Percentiles rank a stretch among this genome's conserved stretches.
phyloP scores from a whole-genome alignment of 768 basidiomycete species.

The Rhizopogon roseolus region DNA sequence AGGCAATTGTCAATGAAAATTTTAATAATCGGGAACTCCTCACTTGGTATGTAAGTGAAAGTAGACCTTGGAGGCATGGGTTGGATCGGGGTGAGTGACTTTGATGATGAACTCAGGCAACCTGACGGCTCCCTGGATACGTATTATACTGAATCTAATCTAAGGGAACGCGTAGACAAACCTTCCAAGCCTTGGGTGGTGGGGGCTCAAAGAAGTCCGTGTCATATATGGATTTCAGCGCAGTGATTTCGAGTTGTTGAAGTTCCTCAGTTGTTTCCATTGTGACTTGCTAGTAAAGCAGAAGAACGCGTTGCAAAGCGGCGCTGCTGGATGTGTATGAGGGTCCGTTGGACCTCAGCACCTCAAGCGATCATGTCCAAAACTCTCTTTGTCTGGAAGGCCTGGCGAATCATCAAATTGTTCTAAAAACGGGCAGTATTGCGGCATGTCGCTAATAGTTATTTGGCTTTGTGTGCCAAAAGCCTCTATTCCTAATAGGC shows the following conservation, averaged over 20 bases:
- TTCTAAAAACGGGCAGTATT: neutral
- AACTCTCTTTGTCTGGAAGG: slow-evolving; percentile 7
- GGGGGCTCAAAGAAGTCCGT: slow-evolving; percentile 71
- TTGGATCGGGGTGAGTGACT: slow-evolving; percentile 59
- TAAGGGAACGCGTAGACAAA: slow-evolving; percentile 20
- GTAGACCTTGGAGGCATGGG: slow-evolving; percentile 51
- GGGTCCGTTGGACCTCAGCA: slow-evolving; percentile 65
- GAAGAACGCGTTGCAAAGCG: slow-evolving; percentile 25
- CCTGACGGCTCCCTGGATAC: slow-evolving; percentile 54
- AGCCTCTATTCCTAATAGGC: neutral
- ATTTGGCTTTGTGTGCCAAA: neutral
- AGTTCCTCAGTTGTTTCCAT: slow-evolving; percentile 77
- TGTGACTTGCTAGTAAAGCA: slow-evolving; percentile 10
- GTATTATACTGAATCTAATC: slow-evolving; percentile 1
- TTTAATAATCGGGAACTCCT: slow-evolving; percentile 12
- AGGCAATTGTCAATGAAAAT: slow-evolving; percentile 1
- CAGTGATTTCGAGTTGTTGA: slow-evolving; percentile 68
- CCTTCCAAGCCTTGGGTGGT: slow-evolving; percentile 83
- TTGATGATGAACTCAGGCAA: slow-evolving; percentile 75
- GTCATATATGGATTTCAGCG: slow-evolving; percentile 75
- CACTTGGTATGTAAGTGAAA: slow-evolving; percentile 72
- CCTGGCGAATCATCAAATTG: neutral
- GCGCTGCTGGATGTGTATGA: slow-evolving; percentile 51
- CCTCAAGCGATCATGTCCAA: slow-evolving; percentile 67
- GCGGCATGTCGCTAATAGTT: neutral